Percentiles rank a stretch among this genome's conserved stretches.
Conservation (phyloP, 768 basidiomycete genomes). For the Boletus vermiculosoides region DNA sequence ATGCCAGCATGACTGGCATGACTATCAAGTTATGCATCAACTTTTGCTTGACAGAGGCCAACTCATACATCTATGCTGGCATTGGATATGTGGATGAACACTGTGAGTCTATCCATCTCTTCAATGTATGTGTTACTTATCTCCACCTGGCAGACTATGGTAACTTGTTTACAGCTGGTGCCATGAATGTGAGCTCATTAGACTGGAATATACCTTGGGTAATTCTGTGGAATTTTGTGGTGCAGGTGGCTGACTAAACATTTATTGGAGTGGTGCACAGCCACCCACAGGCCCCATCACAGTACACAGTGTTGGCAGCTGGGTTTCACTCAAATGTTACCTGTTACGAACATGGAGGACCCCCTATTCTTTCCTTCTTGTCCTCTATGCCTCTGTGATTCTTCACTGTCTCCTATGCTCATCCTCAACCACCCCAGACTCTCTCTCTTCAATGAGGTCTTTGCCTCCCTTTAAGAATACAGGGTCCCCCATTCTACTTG, state of each 20-base stretch:
- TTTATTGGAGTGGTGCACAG: slow-evolving; percentile 60
- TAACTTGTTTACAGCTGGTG: slow-evolving; percentile 48
- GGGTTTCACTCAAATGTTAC: slow-evolving; percentile 75
- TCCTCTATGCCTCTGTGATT: no score
- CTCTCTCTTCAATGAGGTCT: no score
- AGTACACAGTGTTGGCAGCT: slow-evolving; percentile 55
- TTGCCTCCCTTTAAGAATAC: no score
- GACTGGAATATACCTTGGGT: slow-evolving; percentile 69
- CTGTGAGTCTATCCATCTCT: slow-evolving; percentile 41
- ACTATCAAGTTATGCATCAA: slow-evolving; percentile 54
- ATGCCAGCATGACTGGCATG: slow-evolving; percentile 50
- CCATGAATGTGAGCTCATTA: slow-evolving; percentile 41
- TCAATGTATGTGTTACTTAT: not conserved
- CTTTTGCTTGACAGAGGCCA: slow-evolving; percentile 38
- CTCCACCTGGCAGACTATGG: slow-evolving; percentile 53
- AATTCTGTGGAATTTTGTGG: slow-evolving; percentile 59
- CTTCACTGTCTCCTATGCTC: no score
- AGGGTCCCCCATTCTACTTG: no score
- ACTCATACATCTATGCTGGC: slow-evolving; percentile 61
- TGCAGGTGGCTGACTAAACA: slow-evolving; percentile 53
- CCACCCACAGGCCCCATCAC: slow-evolving; percentile 32
- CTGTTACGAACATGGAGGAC: no score
- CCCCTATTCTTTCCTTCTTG: no score
- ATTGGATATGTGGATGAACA: slow-evolving; percentile 68
- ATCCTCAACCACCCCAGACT: no score